Base-by-base conservation (phyloP, 805 yeast genomes). In the Ogataea glucozyma region DNA sequence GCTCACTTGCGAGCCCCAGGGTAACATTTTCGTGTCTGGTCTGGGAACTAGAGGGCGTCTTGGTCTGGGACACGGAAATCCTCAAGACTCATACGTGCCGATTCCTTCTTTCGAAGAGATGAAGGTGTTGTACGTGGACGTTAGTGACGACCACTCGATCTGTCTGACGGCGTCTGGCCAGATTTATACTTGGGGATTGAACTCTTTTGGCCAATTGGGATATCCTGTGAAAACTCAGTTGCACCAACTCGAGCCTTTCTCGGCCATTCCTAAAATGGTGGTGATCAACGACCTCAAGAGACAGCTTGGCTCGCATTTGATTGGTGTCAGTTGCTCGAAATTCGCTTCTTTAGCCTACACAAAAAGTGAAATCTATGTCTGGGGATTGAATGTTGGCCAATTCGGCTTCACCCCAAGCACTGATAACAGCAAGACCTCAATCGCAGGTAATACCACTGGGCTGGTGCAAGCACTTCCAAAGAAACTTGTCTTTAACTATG, bases 381-480 rank as follows among this genome's bases (percentile, higher is more conserved):
- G 96, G 95, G 96, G 96, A 2, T 64, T 83, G 26, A 85, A 88
- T 56, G 65, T 79, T 26, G 96, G 96, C 0, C 96, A 88, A 60
- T 78, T 88, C 81, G 91, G 91, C 3, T 67, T 76, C 38, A 53
- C 67, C 5, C 63, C 48, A 2, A 41, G 45, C 1, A 41, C 48
- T 4, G 42, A 49, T 3, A 4, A 29, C 4, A 26, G 41, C 17
- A 44, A 62, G 12, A 51, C 51, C 48, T 26, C 34, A 16, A 37
- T 37, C 17, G 40, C 38, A 14, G 31, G 37, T 21, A n/a, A n/a
- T n/a, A 38, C 33, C 5, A 31, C 33, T 8, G 48, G 47, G 6
- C 26, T 52, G 4, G 38, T 47, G 6, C 51, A 54, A 39, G 6
- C 40, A 1, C 21, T 38, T 4, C 59, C 59, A 2, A 35, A 43